Base-by-base conservation (phyloP, 306 rosid species). In the Citrullus colocynthis region DNA sequence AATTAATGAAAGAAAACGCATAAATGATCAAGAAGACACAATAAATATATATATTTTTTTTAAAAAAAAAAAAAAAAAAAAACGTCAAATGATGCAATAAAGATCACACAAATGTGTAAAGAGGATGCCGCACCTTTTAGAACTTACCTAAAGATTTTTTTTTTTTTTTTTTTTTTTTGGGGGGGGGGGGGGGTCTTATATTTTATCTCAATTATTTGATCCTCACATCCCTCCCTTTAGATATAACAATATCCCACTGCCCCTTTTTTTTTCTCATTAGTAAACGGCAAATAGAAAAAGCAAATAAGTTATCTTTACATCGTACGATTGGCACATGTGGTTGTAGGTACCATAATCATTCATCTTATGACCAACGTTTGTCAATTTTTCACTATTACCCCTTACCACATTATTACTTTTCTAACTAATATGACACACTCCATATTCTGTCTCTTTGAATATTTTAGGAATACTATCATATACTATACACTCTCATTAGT, bases 261-360 rank as follows among this genome's bases (percentile, higher is more conserved):
- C 15, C 18, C 28, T 0, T 24, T 42, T 1, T 44, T 2, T 7
- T 39, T 20, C 74, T 11, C n/a, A 44, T 44, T n/a, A 21, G 56
- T 44, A 69, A 69, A 69, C 52, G 74, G 55, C 74, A 67, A 67
- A 67, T 67, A 21, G 36, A 44, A 42, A 69, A 69, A 44, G 55
- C n/a, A 69, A 42, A 20, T 14, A 42, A 24, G 55, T 42, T 42
- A 69, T 42, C 75, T 44, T 42, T 69, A 41, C 56, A 44, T 21
- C n/a, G 75, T 44, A 69, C 56, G 30, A 5, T 42, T 36, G 11
- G 6, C 75, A 21, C 75, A 69, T 44, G 56, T 21, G 75, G 1
- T 12, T 44, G 10, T 11, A 66, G 13, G 16, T n/a, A n/a, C 17
- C 5, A 42, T 20, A 42, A 69, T 69, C 10, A 44, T 69, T 16